Conservation (phyloP, 257 asterid species). For the Eucommia ulmoides region DNA sequence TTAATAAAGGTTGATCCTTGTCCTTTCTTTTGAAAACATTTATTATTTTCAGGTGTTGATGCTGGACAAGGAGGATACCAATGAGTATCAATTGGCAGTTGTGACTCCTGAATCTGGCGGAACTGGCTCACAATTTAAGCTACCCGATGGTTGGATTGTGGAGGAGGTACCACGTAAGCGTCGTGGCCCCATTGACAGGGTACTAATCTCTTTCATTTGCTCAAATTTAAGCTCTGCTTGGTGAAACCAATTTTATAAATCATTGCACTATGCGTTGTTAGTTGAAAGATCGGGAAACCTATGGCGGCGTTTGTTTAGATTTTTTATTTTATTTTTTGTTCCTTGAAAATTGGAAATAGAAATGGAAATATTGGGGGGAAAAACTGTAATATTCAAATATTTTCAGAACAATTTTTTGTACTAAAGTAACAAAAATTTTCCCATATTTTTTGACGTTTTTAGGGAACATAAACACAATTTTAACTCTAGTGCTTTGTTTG, state of each 20-base stretch:
- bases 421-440: too few relatives aligned
- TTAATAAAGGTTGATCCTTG: background rate
- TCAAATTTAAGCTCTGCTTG: background rate
- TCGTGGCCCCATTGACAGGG: background rate
- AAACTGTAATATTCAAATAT: too few relatives aligned
- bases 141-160: background rate
- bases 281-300: too few relatives aligned
- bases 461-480: too few relatives aligned
- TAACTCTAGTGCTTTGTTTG: too few relatives aligned
- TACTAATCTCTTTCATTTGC: background rate
- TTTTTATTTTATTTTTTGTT: background rate
- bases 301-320: background rate
- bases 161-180: background rate
- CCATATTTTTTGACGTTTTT: too few relatives aligned
- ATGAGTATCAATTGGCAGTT: slow-evolving; percentile 9
- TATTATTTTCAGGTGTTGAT: slow-evolving; percentile 20
- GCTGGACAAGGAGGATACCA: slow-evolving; percentile 20
- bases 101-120: background rate
- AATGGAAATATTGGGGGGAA: background rate
- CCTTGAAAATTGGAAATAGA: background rate
- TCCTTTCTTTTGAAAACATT: background rate
- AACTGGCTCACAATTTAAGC: background rate
- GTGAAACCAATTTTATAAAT: background rate
- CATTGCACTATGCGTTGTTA: too few relatives aligned
- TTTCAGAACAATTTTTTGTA: too few relatives aligned